Evolutionary conservation across 805 yeast species (phyloP), one percentile per base, ranked within the genome.

Genomic region (Metschnikowia shivogae): DNA sequence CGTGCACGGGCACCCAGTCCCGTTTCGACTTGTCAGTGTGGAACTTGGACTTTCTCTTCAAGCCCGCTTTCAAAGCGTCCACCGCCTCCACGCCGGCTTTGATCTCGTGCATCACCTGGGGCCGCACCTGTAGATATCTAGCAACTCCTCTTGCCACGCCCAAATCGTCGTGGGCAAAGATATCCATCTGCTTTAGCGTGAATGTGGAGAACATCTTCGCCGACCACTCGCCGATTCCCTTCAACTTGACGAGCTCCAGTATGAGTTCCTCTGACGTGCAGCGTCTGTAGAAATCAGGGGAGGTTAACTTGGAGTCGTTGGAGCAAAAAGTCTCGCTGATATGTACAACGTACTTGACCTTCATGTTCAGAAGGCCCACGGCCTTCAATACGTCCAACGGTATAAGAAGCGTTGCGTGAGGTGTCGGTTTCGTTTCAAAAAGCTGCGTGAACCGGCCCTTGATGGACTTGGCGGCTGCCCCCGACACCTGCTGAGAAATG

Each of bases 91-190:
- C 59, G 8, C 57, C 62, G 3, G 36, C 37, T 58, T 76, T 75
- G 5, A 80, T 60, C 38, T 74, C 73, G 32, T 65, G 56, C 7
- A 76, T 54, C 11, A 82, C 47, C 4, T 73, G 72, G 0, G 82
- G 83, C 43, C 85, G 66, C 36, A 72, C 70, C 13, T 67, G 68
- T 20, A 86, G 60, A 62, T 87, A 90, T 26, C 72, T 61, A 0
- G 88, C 76, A 47, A 83, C 77, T 0, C 97, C 97, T 50, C 95
- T 69, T 28, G 90, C 89, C 2, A 90, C 77, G 1, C 97, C 97
- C 38, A 90, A 65, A 64, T 90, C 97, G 14, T 82, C 87, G 5
- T 77, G 67, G 5, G 93, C 84, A 61, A 88, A 88, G 0, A 87
- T 78, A 60, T 90, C 82, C 58, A 78, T 59, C 45, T 86, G 73